These are phyloP conservation scores for Effrenium voratum DNA, from an alignment of 73 alveolate genomes.

Conservation along the genomic window DNA sequence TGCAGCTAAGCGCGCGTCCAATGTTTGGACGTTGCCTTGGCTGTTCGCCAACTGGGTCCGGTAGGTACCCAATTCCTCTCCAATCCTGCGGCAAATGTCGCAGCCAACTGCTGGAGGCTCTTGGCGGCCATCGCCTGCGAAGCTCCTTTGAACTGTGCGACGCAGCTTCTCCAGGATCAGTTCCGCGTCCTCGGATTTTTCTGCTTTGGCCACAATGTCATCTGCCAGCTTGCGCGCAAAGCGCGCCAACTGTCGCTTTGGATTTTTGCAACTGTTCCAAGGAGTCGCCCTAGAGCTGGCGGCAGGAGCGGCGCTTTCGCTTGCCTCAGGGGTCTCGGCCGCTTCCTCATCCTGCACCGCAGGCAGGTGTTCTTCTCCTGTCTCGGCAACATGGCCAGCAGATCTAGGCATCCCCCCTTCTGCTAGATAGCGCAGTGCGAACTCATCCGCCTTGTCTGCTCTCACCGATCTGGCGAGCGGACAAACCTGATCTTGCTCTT, in stretches of 20 bases:
- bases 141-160: background rate
- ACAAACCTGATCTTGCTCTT: background rate
- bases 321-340: background rate
- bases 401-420: background rate
- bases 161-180: background rate
- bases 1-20: background rate
- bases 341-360: background rate
- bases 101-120: background rate
- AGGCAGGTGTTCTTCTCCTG: background rate
- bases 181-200: background rate
- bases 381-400: background rate
- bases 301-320: background rate
- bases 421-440: background rate
- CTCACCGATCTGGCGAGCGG: background rate
- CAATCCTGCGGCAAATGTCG: background rate
- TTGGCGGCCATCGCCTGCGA: background rate
- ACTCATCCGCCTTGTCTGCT: background rate
- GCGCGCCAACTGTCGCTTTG: background rate
- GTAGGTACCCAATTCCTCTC: background rate
- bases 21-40: background rate
- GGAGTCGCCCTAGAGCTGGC: no score
- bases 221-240: background rate
- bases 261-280: background rate
- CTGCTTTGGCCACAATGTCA: background rate
- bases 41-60: background rate